Evolutionary conservation across 2,329 filamentous ascomycete species (phyloP).

Genomic region (Ascomycota sp.): DNA sequence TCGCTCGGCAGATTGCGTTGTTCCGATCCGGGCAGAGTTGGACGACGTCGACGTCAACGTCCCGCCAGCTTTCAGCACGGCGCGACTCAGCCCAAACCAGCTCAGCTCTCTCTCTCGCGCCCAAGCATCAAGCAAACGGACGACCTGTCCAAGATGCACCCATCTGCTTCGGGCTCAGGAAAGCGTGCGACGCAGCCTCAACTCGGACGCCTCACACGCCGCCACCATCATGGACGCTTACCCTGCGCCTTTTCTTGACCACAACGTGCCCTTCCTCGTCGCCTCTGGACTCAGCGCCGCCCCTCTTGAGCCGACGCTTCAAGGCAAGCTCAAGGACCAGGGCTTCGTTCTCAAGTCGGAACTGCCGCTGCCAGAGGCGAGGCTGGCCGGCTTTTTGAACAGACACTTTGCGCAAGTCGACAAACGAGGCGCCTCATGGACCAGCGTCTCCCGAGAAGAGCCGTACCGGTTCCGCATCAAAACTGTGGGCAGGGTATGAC

Average conservation of each 20-base stretch:
- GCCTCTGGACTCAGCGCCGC: conserved; percentile 49
- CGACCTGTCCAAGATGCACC: too few species aligned
- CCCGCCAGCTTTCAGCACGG: conserved; percentile 6
- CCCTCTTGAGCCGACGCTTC: conserved; percentile 19
- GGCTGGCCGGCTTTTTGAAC: conserved; percentile 43
- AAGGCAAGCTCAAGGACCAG: conserved; percentile 33
- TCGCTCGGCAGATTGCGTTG: conserved; percentile 6
- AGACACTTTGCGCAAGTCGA: conserved; percentile 46
- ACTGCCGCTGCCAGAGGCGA: conserved; percentile 42
- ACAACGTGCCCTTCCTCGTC: conserved; percentile 70
- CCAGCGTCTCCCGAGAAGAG: conserved; percentile 29
- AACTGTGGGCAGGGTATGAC: conserved; percentile 59
- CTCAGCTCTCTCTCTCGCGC: too few species aligned
- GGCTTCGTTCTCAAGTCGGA: conserved; percentile 49
- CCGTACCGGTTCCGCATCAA: conserved; percentile 47
- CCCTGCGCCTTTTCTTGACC: conserved; percentile 58
- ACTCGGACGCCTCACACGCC: too few species aligned
- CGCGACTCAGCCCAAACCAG: conserved; percentile 3
- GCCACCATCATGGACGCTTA: conserved; percentile 51
- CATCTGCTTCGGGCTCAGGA: too few species aligned
- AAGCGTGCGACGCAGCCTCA: too few species aligned
- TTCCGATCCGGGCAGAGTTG: conserved; percentile 10
- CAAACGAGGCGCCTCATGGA: conserved; percentile 46
- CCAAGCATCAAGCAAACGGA: too few species aligned
- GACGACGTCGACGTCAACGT: background rate